Evolutionary conservation across 345 rosid genomes (phyloP).

Genomic region (Melastoma malabathricum): DNA sequence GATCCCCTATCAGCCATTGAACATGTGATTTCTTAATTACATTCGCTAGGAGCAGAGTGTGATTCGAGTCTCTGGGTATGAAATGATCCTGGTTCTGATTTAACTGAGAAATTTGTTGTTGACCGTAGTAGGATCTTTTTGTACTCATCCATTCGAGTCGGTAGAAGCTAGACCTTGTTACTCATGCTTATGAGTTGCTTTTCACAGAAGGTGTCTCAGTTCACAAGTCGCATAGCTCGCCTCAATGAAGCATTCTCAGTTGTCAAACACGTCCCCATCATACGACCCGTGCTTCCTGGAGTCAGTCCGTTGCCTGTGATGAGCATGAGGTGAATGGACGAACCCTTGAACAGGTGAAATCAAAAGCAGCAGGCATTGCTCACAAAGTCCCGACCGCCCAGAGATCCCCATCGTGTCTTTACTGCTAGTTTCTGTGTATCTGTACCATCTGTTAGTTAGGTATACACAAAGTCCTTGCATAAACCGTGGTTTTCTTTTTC

Average conservation of each 20-base stretch:
- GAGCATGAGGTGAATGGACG: slow-evolving; percentile 41
- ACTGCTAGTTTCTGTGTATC: not conserved
- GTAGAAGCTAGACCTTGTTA: not conserved
- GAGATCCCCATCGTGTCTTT: not conserved
- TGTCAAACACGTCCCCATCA: slow-evolving; percentile 64
- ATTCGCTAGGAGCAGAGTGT: too few species aligned
- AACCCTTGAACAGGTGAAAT: not conserved
- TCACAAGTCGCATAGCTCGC: slow-evolving; percentile 56
- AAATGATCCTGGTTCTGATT: too few species aligned
- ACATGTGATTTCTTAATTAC: too few species aligned
- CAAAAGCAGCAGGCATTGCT: not conserved
- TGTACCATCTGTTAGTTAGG: not conserved
- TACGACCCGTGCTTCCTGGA: slow-evolving; percentile 63
- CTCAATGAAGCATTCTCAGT: slow-evolving; percentile 83
- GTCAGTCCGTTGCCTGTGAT: slow-evolving; percentile 72
- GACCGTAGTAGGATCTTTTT: too few species aligned
- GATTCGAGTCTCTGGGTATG: too few species aligned
- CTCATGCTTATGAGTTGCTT: slow-evolving; percentile 1
- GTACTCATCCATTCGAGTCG: too few species aligned
- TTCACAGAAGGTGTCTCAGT: slow-evolving; percentile 63
- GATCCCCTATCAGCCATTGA: slow-evolving; percentile 1
- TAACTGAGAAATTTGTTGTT: too few species aligned
- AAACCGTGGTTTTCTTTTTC: not conserved
- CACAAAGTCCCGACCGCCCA: not conserved
- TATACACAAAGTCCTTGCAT: not conserved